Base-by-base conservation (phyloP, 768 basidiomycete genomes). In the button mushroom (Agaricus bisporus) region DNA sequence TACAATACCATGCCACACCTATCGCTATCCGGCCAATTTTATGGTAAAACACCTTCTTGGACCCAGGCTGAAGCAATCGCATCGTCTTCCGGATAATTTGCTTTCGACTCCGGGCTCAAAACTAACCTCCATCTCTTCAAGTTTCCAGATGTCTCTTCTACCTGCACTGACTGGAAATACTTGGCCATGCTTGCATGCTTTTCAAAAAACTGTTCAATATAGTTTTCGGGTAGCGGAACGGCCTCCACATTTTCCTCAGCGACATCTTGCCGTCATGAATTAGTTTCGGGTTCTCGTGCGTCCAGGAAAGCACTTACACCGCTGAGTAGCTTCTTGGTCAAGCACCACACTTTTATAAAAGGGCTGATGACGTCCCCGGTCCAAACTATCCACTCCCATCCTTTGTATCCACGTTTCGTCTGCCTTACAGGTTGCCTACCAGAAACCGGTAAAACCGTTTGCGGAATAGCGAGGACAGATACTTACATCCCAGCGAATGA, bases 401-500 rank as follows among this genome's bases (percentile, higher is more conserved):
- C 67, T 61, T 14, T 41, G 47, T 10, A 76, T 76, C 78, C 77
- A 80, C 22, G 59, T 65, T 43, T 74, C 72, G 8, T 66, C 59
- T 11, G 72, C 71, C 53, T 60, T 65, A 58, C 79, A 81, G 1
- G 35, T 58, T n/a, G 32, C 44, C 71, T 73, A 47, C 11, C 26
- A 14, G 8, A 37, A 44, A 4, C 22, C 4, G 10, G n/a, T 57
- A 14, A 51, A 46, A 25, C 11, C 3, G n/a, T 7, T 2, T 20
- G n/a, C 17, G 18, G 11, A 1, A 32, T 7, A 44, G 43, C 29
- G 4, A 44, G 49, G 5, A 22, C 20, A 32, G 12, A 1, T 18
- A 64, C 69, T 42, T 56, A 80, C 78, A 63, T 79, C 76, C 79
- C 79, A 81, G 8, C 72, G 73, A 48, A 69, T 66, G 38, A 80